Base-by-base conservation (phyloP, 768 basidiomycete species). In the Phlebiopsis flavidoalba region DNA sequence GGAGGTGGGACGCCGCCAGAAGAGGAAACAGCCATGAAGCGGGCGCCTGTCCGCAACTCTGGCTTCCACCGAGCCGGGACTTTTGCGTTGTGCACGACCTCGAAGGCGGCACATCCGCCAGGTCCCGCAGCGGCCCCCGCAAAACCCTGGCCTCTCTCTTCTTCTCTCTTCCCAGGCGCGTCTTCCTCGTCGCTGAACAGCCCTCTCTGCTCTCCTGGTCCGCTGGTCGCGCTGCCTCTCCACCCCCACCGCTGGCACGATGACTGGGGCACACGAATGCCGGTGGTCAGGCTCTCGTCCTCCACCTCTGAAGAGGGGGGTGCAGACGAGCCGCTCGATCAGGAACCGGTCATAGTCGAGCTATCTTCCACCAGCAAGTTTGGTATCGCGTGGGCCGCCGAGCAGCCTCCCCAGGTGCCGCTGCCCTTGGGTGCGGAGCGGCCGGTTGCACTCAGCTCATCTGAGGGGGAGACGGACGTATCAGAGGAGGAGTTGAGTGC, bases 371-470 rank as follows among this genome's bases (percentile, higher is more conserved):
- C 77, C 58, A 86, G 72, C 74, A 84, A 81, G 71, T 87, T 88
- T 71, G 83, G 79, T 43, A 73, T 87, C 58, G 81, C 84, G 36
- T 85, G 82, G 80, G 79, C 83, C 33, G 70, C 75, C 36, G 83
- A 84, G 35, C 69, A 75, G 48, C 72, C 77, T 14, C 74, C 75
- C 35, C 70, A 75, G 21, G 73, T 74, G 57, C 73, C 74, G 59
- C 66, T 75, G n/a, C 73, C 78, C 37, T 63, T 65, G 24, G 67
- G 75, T 24, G 65, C 69, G 22, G 73, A 77, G 64, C 77, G 80
- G 65, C 73, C 79, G 47, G 64, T 69, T 53, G 55, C 73, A 43
- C 72, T 80, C 63, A 79, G 77, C 66, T 81, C 81, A 1, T 79
- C 79, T n/a, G 80, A 83, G 52, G 77, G 73, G 11, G 84, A 83